These are phyloP conservation scores for Schwanniomyces yamadae DNA, from an alignment of 805 yeast genomes.

Conservation along the genomic window DNA sequence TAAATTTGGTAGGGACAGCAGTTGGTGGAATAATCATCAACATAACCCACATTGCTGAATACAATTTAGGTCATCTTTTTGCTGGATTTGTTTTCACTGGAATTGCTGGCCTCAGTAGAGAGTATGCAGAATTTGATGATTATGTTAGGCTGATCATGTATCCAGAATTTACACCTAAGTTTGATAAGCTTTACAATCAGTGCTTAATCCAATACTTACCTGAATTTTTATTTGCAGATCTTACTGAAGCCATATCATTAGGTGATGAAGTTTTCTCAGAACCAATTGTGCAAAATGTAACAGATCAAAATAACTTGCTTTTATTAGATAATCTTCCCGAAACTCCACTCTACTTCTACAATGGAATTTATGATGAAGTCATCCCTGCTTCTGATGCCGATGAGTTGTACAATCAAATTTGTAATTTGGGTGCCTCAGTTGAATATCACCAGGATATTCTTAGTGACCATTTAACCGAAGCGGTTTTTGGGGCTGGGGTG, in stretches of 20 bases:
- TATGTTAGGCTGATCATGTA: conserved; percentile 1
- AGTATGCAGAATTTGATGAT: conserved; percentile 21
- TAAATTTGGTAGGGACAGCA: conserved; percentile 23
- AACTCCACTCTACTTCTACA: conserved; percentile 24
- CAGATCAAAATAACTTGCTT: conserved; percentile 13
- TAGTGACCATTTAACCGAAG: conserved; percentile 22
- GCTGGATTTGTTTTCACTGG: conserved; percentile 25
- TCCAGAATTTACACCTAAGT: conserved; percentile 3
- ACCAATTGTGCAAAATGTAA: conserved; percentile 7
- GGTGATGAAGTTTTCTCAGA: conserved; percentile 10
- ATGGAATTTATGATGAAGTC: conserved; percentile 20
- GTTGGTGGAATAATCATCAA: conserved; percentile 30
- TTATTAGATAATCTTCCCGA: conserved; percentile 14
- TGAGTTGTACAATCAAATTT: conserved; percentile 19
- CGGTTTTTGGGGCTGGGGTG: conserved; percentile 12
- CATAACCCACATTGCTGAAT: conserved; percentile 17
- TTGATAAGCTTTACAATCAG: neutral
- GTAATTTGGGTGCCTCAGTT: conserved; percentile 22
- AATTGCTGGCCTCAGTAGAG: conserved; percentile 20
- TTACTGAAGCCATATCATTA: neutral
- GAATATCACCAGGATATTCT: conserved; percentile 18
- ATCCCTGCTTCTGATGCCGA: conserved; percentile 16
- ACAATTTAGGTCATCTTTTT: conserved; percentile 18
- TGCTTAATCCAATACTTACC: neutral
- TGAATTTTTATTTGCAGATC: neutral